A percentile compares a stretch with the other conserved stretches of the same genome.
These are phyloP conservation scores for Talaromyces nanjingensis DNA, from an alignment of 495 filamentous ascomycete genomes.

Conservation along the genomic window DNA sequence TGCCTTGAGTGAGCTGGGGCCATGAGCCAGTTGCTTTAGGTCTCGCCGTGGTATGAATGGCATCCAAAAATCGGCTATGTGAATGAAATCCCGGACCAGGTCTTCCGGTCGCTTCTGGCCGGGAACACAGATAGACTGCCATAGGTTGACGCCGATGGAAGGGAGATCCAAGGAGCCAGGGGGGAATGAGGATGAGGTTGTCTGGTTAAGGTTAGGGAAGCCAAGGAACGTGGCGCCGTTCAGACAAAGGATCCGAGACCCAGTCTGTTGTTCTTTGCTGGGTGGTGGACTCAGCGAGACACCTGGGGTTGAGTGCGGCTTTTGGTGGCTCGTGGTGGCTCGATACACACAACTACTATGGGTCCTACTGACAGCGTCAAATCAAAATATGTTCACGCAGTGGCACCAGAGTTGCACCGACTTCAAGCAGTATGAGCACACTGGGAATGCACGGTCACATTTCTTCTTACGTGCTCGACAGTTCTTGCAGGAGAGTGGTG, in stretches of 20 bases:
- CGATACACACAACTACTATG: neutral
- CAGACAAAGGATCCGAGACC: neutral
- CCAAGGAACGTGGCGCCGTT: neutral
- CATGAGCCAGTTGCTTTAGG: neutral
- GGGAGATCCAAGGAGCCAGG: neutral
- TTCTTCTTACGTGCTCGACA: slow-evolving; percentile 15
- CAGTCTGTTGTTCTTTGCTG: neutral
- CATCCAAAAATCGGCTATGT: neutral
- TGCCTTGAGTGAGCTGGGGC: neutral
- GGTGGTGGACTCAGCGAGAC: neutral
- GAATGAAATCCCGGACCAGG: neutral
- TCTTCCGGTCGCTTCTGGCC: neutral
- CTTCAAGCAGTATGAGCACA: neutral
- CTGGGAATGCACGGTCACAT: slow-evolving; percentile 14
- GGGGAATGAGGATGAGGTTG: neutral
- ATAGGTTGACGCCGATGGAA: neutral
- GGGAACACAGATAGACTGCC: neutral
- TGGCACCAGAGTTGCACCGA: neutral
- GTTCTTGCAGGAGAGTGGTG: slow-evolving; percentile 14
- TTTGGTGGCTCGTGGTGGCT: neutral
- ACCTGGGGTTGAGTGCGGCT: neutral
- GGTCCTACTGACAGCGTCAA: neutral
- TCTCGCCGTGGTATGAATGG: neutral
- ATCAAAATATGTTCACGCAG: neutral
- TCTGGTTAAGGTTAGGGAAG: neutral